Conservation (phyloP, 2,329 filamentous ascomycete genomes). For the Fusarium sp. region DNA sequence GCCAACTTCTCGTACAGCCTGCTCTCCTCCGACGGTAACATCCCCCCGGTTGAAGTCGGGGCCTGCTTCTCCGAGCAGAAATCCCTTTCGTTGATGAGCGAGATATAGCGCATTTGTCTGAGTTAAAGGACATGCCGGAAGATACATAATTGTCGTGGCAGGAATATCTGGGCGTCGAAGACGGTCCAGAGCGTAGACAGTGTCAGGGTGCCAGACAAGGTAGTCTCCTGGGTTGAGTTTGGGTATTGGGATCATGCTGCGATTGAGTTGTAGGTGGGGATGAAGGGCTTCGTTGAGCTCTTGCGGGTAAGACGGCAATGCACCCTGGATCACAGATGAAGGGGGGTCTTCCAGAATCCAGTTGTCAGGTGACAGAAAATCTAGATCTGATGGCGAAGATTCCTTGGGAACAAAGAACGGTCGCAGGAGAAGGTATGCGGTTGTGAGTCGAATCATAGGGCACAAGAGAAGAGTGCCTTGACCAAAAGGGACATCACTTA, state of each 20-base stretch:
- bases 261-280: constrained; percentile 76
- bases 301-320: constrained; percentile 75
- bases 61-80: constrained; percentile 58
- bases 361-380: constrained; percentile 62
- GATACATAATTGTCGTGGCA: constrained; percentile 55
- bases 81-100: constrained; percentile 59
- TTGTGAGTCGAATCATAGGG: constrained; percentile 78
- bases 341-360: constrained; percentile 66
- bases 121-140: constrained; percentile 60
- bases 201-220: constrained; percentile 81
- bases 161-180: constrained; percentile 42
- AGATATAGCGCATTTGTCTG: constrained; percentile 61
- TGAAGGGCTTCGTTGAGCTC: constrained; percentile 76
- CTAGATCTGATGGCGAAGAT: constrained; percentile 56
- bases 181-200: constrained; percentile 78
- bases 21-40: constrained; percentile 53
- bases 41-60: constrained; percentile 59
- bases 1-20: constrained; percentile 57
- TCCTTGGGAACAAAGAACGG: constrained; percentile 75
- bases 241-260: constrained; percentile 79
- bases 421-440: constrained; percentile 81
- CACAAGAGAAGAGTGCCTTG: constrained; percentile 82
- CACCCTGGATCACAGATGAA: constrained; percentile 75
- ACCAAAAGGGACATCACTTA: constrained; percentile 74
- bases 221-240: constrained; percentile 80